Evolutionary conservation across 805 yeast species (phyloP), one percentile per base, ranked within the genome.

Genomic region (Saturnispora hagleri): DNA sequence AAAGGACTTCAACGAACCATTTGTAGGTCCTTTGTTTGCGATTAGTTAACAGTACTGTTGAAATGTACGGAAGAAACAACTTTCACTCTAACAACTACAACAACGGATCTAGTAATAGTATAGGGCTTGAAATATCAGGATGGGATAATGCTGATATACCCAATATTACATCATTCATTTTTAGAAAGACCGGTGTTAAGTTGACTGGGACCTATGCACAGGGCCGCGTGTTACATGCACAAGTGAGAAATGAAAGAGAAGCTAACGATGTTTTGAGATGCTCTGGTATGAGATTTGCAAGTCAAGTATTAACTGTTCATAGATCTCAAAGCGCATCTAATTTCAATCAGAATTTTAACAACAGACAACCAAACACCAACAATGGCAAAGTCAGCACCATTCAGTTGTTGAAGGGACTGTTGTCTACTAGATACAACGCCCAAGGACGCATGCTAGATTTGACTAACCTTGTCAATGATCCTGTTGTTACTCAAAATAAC

Each of bases 271-370:
- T 89, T 47, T 64, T 70, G 42, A 77, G 75, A 54, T 82, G 84
- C 78, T 73, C 76, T 42, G 96, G 96, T n/a, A 81, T 84, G 48
- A 73, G 82, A 53, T 89, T 88, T 71, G 95, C 96, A 1, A 91
- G 93, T 9, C 76, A 79, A 46, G 62, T 79, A 2, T 72, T 90
- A 59, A 74, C 73, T 55, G 75, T 90, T 55, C 17, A 17, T 22
- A 69, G 73, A 47, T 70, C 76, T 13, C 51, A 55, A 40, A 61
- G 60, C 35, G 58, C 50, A 45, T 46, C 52, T 43, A 62, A 59
- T 27, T 57, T 58, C 4, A 40, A 42, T 45, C 28, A 10, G 8
- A 59, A 62, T 2, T 18, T 40, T 2, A 43, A 28, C 41, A 38
- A 42, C 35, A 28, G 22, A 17, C 33, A 24, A 5, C 12, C 43